Evolutionary conservation across 2,329 filamentous ascomycete genomes (phyloP), one percentile per base, ranked within the genome.

Genomic region (Epicoccum nigrum): DNA sequence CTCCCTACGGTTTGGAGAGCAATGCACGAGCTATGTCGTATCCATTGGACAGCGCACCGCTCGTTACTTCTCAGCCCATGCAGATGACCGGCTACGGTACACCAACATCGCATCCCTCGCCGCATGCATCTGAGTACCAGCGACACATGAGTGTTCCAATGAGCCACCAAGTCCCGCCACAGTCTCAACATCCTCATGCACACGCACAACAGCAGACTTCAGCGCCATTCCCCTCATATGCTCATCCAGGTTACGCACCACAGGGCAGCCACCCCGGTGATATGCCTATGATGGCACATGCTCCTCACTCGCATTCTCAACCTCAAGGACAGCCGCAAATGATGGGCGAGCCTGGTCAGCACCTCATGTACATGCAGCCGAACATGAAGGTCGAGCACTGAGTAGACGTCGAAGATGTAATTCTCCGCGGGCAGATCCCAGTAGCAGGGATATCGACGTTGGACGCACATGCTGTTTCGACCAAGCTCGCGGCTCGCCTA

Each of bases 361-460:
- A 74, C 51, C 73, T 76, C 55, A 73, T 75, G 62, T 76, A 75
- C 41, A 67, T 73, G 58, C 65, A 65, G 33, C 62, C 68, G 7
- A 74, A 74, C 54, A 73, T 75, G 70, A 76, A 75, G 60, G 68
- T 69, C 19, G 73, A 76, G 59, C 69, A 73, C 38, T 70, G 61
- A 67, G 52, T 35, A 35, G 40, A 42, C 33, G 33, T 47, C 16
- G 25, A 25, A 31, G 37, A 38, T 37, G 41, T 41, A 42, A 43
- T 50, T 34, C 32, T 51, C 47, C 34, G 46, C 47, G 47, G 41
- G 38, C 28, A 53, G 34, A 39, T 20, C 52, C 47, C 37, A 34
- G 34, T 31, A 21, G 44, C 51, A 51, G 41, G 47, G 51, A 45
- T 46, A 34, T 12, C 35, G 35, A 28, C 30, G 39, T 48, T 39